Conservation (phyloP, 768 basidiomycete species). For the Termitomyces bulborhizus region DNA sequence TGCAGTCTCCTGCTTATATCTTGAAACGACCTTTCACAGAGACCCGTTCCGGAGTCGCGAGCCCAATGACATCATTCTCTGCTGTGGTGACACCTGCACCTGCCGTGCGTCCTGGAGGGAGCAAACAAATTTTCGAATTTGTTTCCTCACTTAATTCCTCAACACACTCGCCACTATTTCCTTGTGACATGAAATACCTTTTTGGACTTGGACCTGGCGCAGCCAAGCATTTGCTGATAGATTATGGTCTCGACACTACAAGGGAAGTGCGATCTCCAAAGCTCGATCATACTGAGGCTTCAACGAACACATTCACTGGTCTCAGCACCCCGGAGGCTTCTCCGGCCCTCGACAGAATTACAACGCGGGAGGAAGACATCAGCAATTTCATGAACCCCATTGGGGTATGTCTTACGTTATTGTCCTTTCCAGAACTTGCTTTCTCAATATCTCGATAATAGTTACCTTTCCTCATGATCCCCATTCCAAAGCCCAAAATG, state of each 20-base stretch:
- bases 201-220: conserved; percentile 36
- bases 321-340: conserved; percentile 6
- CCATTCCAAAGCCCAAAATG: conserved; percentile 21
- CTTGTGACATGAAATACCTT: conserved; percentile 37
- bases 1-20: conserved; percentile 35
- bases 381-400: conserved; percentile 43
- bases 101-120: background rate
- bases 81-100: conserved; percentile 17
- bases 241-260: conserved; percentile 34
- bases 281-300: conserved; percentile 11
- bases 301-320: conserved; percentile 3
- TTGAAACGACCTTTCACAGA: conserved; percentile 14
- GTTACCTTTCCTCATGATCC: conserved; percentile 37
- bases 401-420: conserved; percentile 28
- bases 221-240: conserved; percentile 32
- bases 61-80: conserved; percentile 23
- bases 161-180: conserved; percentile 40
- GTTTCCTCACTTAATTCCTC: conserved; percentile 26
- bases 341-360: conserved; percentile 1
- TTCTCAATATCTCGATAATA: conserved; percentile 7
- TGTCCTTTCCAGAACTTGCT: background rate
- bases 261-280: conserved; percentile 22
- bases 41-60: conserved; percentile 17
- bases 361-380: conserved; percentile 29
- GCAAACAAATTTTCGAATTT: conserved; percentile 11